A percentile compares a stretch with the other conserved stretches of the same genome.
These are phyloP conservation scores for Penicillium sp. DNA, from an alignment of 2,329 filamentous ascomycete genomes.

Conservation along the genomic window DNA sequence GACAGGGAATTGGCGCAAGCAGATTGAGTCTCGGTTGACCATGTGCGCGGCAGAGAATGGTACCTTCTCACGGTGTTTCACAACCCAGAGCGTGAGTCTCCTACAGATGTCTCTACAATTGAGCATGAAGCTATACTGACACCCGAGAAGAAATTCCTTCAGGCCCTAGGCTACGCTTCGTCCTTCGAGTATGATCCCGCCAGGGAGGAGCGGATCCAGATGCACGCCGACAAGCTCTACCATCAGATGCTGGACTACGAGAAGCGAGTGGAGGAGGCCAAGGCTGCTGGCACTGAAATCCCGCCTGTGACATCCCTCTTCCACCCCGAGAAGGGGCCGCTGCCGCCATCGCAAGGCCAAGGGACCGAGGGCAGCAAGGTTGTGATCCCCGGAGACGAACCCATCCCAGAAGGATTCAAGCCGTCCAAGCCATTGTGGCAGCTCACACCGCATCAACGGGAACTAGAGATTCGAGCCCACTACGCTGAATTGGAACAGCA, in stretches of 20 bases:
- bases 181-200: constrained; percentile 59
- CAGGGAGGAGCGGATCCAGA: constrained; percentile 82
- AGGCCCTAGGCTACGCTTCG: constrained; percentile 80
- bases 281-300: constrained; percentile 39
- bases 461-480: constrained; percentile 40
- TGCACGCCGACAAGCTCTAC: constrained; percentile 90
- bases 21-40: constrained; percentile 53
- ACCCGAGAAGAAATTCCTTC: constrained; percentile 67
- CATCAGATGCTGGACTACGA: constrained; percentile 83
- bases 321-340: constrained; percentile 31
- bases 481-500: constrained; percentile 37
- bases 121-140: constrained; percentile 1
- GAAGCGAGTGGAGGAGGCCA: constrained; percentile 59
- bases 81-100: constrained; percentile 67
- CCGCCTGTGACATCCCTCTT: constrained; percentile 45
- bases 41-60: constrained; percentile 75
- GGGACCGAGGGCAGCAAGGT: constrained; percentile 15
- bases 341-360: constrained; percentile 1
- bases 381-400: constrained; percentile 35
- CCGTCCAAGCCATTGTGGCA: constrained; percentile 38
- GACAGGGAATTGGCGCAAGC: constrained; percentile 61
- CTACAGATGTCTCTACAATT: background rate
- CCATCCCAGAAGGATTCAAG: constrained; percentile 34
- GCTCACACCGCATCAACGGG: constrained; percentile 45
- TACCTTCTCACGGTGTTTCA: constrained; percentile 80